A percentile compares a stretch with the other conserved stretches of the same genome.
Evolutionary conservation across 495 filamentous ascomycete species (phyloP).

Genomic region (Penicilliopsis zonata): DNA sequence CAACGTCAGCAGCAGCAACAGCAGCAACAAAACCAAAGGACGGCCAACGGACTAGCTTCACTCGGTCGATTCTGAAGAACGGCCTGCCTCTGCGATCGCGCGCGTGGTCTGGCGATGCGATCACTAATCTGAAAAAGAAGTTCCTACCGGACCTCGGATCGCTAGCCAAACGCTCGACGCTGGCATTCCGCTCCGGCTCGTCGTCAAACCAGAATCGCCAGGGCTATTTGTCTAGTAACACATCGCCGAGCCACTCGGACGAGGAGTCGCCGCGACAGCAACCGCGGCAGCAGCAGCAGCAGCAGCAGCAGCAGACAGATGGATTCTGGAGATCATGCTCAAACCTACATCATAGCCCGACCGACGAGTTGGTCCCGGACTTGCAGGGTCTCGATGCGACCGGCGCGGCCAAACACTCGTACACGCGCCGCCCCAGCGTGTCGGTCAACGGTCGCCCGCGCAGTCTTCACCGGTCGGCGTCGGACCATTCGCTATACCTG

Average conservation of each 20-base stretch:
- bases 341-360: too few species aligned
- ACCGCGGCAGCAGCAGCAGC: slow-evolving; percentile 1
- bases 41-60: slow-evolving; percentile 23
- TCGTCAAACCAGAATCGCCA: slow-evolving; percentile 12
- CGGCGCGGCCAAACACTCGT: slow-evolving; percentile 25
- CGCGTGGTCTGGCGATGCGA: slow-evolving; percentile 26
- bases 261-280: slow-evolving; percentile 22
- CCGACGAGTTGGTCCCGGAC: slow-evolving; percentile 15
- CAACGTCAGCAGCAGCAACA: not conserved
- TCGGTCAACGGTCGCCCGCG: slow-evolving; percentile 14
- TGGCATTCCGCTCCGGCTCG: slow-evolving; percentile 25
- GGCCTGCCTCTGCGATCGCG: slow-evolving; percentile 26
- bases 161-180: slow-evolving; percentile 35
- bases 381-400: slow-evolving; percentile 17
- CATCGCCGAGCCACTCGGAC: too few species aligned
- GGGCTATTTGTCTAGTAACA: too few species aligned
- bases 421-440: slow-evolving; percentile 14
- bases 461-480: slow-evolving; percentile 48
- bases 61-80: slow-evolving; percentile 26
- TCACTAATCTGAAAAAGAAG: slow-evolving; percentile 14
- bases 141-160: slow-evolving; percentile 32
- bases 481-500: slow-evolving; percentile 62
- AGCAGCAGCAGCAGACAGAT: not conserved
- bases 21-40: slow-evolving; percentile 1
- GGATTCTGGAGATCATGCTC: too few species aligned